Evolutionary conservation across 305 asterid genomes (phyloP), one percentile per base, ranked within the genome.

Genomic region (Ilex paraguariensis): DNA sequence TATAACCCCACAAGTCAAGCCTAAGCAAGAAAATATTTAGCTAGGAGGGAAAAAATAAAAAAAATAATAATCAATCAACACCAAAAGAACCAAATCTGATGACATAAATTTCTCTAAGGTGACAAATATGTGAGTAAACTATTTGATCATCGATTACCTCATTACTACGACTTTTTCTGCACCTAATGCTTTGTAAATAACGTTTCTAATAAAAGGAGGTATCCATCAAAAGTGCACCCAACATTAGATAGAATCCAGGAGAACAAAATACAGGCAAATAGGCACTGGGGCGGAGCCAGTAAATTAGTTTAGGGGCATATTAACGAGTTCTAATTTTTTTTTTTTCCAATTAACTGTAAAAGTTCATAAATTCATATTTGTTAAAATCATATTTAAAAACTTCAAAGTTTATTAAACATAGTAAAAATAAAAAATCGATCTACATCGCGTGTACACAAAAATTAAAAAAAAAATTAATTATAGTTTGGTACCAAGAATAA

Each of bases 1-100:
- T 39, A 73, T 44, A 42, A 14, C 14, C 10, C 28, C 9, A 58
- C 40, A 45, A 49, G 57, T 60, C 58, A 57, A 55, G 61, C 59
- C 54, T 61, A 32, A 64, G 63, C 53, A 31, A 50, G 33, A 62
- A 54, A 63, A 61, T 14, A 52, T 39, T 54, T 46, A 0, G 0
- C 52, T 12, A 46, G 2, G 52, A 11, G 13, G 52, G 52, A 11
- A 5, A 46, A 10, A 46, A 3, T 5, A 10, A 46, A 5, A 46
- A 46, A 1, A 10, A 46, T 5, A 46, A 46, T 46, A 46, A 46
- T 3, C 15, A 13, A 46, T 46, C 2, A 11, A 46, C 52, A 46
- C n/a, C 13, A 46, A 13, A 13, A 46, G 15, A 46, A 46, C 7
- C n/a, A 46, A 46, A 46, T 3, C 13, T 46, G 52, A 46, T 46